A percentile compares a stretch with the other conserved stretches of the same genome.
Conservation (phyloP, 2,329 filamentous ascomycete genomes). For the Didymella pinodella region DNA sequence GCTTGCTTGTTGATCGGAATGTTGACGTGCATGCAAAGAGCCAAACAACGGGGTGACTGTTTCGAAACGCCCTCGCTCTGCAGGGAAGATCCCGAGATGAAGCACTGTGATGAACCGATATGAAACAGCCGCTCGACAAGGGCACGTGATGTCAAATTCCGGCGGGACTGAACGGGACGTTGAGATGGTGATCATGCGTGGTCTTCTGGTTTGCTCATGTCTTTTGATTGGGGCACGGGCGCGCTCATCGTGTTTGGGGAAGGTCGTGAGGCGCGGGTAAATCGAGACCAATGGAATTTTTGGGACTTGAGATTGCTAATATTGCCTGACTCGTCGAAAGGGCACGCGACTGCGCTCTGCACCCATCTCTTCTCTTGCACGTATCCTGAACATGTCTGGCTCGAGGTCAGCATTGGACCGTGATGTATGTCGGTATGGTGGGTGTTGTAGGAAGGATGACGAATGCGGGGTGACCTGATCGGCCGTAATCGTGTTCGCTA, state of each 20-base stretch:
- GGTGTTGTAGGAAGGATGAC: constrained; percentile 1
- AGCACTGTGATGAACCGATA: constrained; percentile 9
- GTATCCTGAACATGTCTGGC: too few relatives aligned
- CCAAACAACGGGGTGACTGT: constrained; percentile 10
- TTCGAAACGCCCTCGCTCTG: constrained; percentile 11
- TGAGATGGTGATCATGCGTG: constrained; percentile 4
- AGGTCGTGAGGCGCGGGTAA: constrained; percentile 1
- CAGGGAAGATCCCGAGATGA: constrained; percentile 16
- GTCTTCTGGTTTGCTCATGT: constrained; percentile 8
- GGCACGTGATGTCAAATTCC: constrained; percentile 5
- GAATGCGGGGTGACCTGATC: constrained; percentile 3
- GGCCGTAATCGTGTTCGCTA: constrained; percentile 15
- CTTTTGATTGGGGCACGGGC: constrained; percentile 4
- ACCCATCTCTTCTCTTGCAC: not conserved
- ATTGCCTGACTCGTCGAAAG: not conserved
- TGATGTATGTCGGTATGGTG: not conserved
- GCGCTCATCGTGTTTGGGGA: constrained; percentile 1
- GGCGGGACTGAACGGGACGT: constrained; percentile 1
- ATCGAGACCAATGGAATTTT: constrained; percentile 4
- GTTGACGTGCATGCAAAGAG: constrained; percentile 1
- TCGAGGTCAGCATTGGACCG: not conserved
- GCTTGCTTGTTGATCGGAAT: constrained; percentile 14
- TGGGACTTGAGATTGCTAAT: constrained; percentile 13
- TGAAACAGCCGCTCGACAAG: constrained; percentile 12
- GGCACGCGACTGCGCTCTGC: not conserved